Conservation (phyloP, 2,329 filamentous ascomycete genomes). For the Ploettnerulaceae sp. region DNA sequence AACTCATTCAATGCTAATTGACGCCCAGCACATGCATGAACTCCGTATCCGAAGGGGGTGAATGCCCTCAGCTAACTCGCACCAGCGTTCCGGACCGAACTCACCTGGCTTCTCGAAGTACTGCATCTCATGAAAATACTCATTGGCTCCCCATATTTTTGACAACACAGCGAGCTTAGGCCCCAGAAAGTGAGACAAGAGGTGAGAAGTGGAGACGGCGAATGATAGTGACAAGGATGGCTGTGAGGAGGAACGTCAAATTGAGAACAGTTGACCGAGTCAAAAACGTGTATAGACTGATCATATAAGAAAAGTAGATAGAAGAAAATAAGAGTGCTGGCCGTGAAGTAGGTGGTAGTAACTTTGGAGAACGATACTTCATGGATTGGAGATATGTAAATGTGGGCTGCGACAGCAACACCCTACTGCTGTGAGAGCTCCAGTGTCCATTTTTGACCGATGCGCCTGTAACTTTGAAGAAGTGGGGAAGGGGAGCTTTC, state of each 20-base stretch:
- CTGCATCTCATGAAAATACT: conserved; percentile 19
- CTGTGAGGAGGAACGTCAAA: conserved; percentile 8
- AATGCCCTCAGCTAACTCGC: conserved; percentile 11
- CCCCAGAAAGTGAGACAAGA: conserved; percentile 26
- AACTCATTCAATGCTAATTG: conserved; percentile 20
- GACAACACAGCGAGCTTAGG: conserved; percentile 26
- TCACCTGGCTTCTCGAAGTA: conserved; percentile 15
- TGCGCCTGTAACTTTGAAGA: not conserved
- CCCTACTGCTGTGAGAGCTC: not conserved
- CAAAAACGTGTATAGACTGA: not conserved
- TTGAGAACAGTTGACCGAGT: conserved; percentile 3
- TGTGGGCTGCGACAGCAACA: conserved; percentile 7
- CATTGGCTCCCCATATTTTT: conserved; percentile 22
- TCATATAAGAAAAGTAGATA: not conserved
- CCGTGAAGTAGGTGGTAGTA: not conserved
- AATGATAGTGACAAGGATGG: conserved; percentile 9
- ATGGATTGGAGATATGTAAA: conserved; percentile 11
- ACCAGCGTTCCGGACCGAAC: conserved; percentile 21
- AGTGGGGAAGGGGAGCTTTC: too few species aligned
- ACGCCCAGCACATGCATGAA: conserved; percentile 21
- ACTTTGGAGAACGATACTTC: conserved; percentile 13
- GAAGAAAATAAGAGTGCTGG: not conserved
- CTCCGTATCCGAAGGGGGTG: conserved; percentile 21
- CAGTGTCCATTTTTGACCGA: conserved; percentile 1
- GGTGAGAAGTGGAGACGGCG: conserved; percentile 28